These are phyloP conservation scores for Daldinia bambusicola DNA, from an alignment of 495 filamentous ascomycete species.

Conservation along the genomic window DNA sequence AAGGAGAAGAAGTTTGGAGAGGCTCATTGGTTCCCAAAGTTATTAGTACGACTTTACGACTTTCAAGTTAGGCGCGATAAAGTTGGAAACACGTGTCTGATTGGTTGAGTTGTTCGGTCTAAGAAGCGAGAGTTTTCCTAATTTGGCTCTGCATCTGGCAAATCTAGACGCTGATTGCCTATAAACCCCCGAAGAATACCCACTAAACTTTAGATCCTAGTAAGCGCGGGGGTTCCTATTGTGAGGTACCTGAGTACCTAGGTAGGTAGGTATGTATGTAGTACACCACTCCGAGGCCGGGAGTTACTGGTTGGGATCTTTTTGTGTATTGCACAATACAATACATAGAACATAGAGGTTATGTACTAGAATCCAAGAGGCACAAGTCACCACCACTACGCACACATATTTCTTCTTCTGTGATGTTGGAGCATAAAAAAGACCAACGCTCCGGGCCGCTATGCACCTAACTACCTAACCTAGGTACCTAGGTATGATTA, in stretches of 20 bases:
- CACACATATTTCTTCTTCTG: conserved; percentile 4
- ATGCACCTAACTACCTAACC: conserved; percentile 2
- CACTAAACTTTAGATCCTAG: conserved; percentile 22
- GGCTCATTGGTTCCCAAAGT: conserved; percentile 35
- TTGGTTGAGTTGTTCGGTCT: conserved; percentile 27
- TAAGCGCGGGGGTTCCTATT: background rate
- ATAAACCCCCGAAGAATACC: conserved; percentile 28
- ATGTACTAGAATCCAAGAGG: conserved; percentile 25
- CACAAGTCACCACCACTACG: conserved; percentile 13
- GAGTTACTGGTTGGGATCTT: conserved; percentile 24
- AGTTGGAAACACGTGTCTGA: conserved; percentile 26
- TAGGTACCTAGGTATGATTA: no score
- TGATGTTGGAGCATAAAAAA: background rate
- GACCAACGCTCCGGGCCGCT: background rate
- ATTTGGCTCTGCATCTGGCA: conserved; percentile 33
- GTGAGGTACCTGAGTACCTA: conserved; percentile 7
- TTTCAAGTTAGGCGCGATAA: conserved; percentile 46
- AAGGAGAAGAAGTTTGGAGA: conserved; percentile 10
- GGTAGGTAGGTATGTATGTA: no score
- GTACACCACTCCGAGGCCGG: conserved; percentile 16
- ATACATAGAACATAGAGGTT: no score
- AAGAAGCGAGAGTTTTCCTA: conserved; percentile 31
- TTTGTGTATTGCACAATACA: no score
- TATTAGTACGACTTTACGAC: background rate
- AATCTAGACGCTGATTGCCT: conserved; percentile 39